Base-by-base conservation (phyloP, 176 grass and related monocot genomes). In the Pontederia paniculata region DNA sequence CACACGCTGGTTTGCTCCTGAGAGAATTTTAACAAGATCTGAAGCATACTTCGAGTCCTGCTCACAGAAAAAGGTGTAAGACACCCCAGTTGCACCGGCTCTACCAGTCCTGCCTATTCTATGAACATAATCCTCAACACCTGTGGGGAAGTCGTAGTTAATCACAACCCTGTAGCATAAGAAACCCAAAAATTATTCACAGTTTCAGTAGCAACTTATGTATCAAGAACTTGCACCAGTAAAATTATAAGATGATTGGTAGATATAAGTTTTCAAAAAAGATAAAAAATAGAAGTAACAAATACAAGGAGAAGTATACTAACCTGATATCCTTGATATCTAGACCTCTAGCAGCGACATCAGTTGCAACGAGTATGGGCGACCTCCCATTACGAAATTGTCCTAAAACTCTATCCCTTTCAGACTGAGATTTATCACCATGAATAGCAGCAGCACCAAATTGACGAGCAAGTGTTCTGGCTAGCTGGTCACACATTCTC, bases 301-400 rank as follows among this genome's bases (percentile, higher is more conserved):
- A 2, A 60, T 51, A n/a, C n/a, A n/a, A 60, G 13, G 45, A 37
- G 61, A 45, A 9, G 12, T 10, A 57, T 21, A 12, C 50, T 57
- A 70, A 97, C 93, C 93, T 98, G 63, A 98, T 98, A 79, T 98
- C 93, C 79, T 98, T 98, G 52, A 98, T 98, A 47, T 91, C 93
- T 57, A 98, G 74, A 63, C 93, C 93, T 45, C 93, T 80, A 14
- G 93, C 93, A 54, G 93, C 93, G 72, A 98, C 86, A 69, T 98
- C 93, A 20, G 93, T 98, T 41, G 93, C 93, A 45, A 98, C 80
- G 48, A 98, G 76, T 64, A 98, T 84, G 28, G 86, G 93, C 21
- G 80, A 88, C 22, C 83, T 73, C 23, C 93, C 93, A 43, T 83
- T 81, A 48, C 93, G 65, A 76, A 98, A 98, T 21, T 90, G 72